Conservation (phyloP, 148 eudicot genomes). For the Cornus suecica region DNA sequence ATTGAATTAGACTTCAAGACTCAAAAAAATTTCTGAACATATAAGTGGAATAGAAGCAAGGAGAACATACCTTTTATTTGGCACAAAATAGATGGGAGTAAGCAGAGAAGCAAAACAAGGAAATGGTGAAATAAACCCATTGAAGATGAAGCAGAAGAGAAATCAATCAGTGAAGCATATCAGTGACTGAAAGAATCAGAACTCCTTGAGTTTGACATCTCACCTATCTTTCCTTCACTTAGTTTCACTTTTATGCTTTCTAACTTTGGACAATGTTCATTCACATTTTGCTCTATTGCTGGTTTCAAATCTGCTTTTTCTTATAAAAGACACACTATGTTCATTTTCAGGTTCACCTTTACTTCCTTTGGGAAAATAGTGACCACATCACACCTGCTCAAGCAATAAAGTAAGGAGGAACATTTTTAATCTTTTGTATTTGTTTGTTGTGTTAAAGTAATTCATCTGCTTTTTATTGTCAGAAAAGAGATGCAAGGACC, state of each 20-base stretch:
- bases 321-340: neutral
- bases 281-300: constrained; percentile 32
- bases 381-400: constrained; percentile 18
- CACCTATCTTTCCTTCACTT: constrained; percentile 14
- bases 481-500: neutral
- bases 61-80: constrained; percentile 71
- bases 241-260: constrained; percentile 32
- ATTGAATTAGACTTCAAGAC: neutral
- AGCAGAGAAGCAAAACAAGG: constrained; percentile 38
- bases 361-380: constrained; percentile 36
- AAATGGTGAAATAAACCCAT: constrained; percentile 43
- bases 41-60: neutral
- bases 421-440: neutral
- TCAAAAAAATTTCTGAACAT: neutral
- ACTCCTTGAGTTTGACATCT: neutral
- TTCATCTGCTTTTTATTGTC: neutral
- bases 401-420: constrained; percentile 5
- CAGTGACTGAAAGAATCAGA: constrained; percentile 15
- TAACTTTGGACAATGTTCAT: constrained; percentile 27
- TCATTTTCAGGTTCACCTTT: constrained; percentile 20
- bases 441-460: neutral
- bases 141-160: constrained; percentile 26
- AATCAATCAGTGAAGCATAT: neutral
- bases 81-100: constrained; percentile 31
- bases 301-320: constrained; percentile 54